Evolutionary conservation across 345 rosid species (phyloP), one percentile per base, ranked within the genome.

Genomic region (Euphorbia pulcherrima): DNA sequence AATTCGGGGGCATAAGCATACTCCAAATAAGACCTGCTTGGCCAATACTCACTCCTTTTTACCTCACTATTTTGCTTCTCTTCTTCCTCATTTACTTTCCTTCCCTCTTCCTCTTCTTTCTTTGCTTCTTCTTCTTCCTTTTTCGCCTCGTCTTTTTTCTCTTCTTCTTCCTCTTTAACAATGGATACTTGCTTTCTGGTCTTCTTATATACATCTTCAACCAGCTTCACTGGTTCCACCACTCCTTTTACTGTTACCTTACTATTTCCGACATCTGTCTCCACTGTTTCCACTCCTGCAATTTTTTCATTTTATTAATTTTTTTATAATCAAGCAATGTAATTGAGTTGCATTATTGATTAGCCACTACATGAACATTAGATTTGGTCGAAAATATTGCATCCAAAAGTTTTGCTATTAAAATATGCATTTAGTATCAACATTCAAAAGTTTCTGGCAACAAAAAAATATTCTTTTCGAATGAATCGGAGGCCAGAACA

Each of bases 281-380:
- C 82, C 60, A 86, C 94, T 0, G 86, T 76, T 67, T 86, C 88
- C 7, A 88, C 87, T 12, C 90, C 94, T 88, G 67, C 65, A n/a
- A 60, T 67, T 50, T 14, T 12, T 44, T 44, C n/a, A n/a, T n/a
- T n/a, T n/a, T n/a, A n/a, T n/a, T n/a, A n/a, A n/a, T n/a, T n/a
- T n/a, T n/a, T n/a, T n/a, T n/a, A n/a, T n/a, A n/a, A n/a, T n/a
- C n/a, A n/a, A n/a, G n/a, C n/a, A n/a, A n/a, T n/a, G n/a, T n/a
- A n/a, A n/a, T n/a, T n/a, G n/a, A n/a, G n/a, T n/a, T n/a, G n/a
- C n/a, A n/a, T n/a, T n/a, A n/a, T n/a, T n/a, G n/a, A n/a, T n/a
- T n/a, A n/a, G n/a, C n/a, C n/a, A n/a, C n/a, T n/a, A n/a, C n/a
- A n/a, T n/a, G n/a, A n/a, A n/a, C n/a, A n/a, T n/a, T n/a, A n/a